These are phyloP conservation scores for Trichophyton benhamiae DNA, from an alignment of 2,329 filamentous ascomycete genomes.

Conservation along the genomic window DNA sequence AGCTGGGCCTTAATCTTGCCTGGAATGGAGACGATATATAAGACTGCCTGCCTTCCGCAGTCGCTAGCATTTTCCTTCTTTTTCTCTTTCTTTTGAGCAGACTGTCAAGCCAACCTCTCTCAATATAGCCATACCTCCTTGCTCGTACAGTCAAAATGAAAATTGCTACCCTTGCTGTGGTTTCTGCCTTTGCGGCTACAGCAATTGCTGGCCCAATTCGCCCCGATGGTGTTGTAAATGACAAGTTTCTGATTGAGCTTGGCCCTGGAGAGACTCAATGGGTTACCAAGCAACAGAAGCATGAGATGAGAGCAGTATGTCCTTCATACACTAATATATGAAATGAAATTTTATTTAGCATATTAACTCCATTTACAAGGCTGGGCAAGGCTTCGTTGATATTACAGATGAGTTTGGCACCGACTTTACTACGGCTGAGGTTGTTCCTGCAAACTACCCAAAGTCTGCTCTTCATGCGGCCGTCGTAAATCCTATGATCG, in stretches of 20 bases:
- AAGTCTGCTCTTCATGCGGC: slow-evolving; percentile 45
- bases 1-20: neutral
- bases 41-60: neutral
- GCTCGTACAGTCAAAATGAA: neutral
- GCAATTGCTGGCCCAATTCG: neutral
- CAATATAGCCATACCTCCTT: neutral
- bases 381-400: slow-evolving; percentile 65
- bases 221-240: neutral
- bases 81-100: neutral
- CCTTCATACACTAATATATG: too few relatives aligned
- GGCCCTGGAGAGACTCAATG: slow-evolving; percentile 70
- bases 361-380: neutral
- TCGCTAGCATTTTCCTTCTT: neutral
- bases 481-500: slow-evolving; percentile 53
- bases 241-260: slow-evolving; percentile 67
- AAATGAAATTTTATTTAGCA: neutral
- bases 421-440: slow-evolving; percentile 36
- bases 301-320: slow-evolving; percentile 52
- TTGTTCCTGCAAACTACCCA: slow-evolving; percentile 48
- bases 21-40: neutral
- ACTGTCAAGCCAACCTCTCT: neutral
- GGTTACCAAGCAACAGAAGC: slow-evolving; percentile 93
- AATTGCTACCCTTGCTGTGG: neutral
- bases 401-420: slow-evolving; percentile 58
- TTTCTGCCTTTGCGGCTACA: neutral